phyloP scores from a whole-genome alignment of 495 filamentous ascomycete species.

The Margaritispora aquatica region DNA sequence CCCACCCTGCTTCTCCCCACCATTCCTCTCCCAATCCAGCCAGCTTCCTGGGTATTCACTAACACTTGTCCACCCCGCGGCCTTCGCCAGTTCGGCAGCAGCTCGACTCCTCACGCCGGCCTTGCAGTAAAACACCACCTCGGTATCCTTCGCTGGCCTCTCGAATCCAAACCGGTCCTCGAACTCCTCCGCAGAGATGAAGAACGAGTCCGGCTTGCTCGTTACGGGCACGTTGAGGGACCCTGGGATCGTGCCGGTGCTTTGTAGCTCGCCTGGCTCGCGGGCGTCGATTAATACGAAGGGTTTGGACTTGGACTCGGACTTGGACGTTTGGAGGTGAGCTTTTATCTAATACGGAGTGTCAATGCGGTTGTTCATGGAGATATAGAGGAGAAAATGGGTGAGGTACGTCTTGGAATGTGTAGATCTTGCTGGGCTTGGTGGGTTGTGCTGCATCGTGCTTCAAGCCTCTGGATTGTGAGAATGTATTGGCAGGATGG shows the following conservation, averaged over 20 bases:
- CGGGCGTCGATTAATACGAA: conserved; percentile 58
- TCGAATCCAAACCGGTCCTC: conserved; percentile 62
- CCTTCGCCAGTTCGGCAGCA: conserved; percentile 73
- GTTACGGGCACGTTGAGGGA: conserved; percentile 75
- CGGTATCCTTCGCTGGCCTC: conserved; percentile 46
- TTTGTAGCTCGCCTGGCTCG: conserved; percentile 68
- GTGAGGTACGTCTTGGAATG: conserved; percentile 36
- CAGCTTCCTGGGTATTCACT: conserved; percentile 87
- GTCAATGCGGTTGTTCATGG: background rate
- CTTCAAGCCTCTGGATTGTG: conserved; percentile 12
- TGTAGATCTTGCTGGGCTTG: conserved; percentile 35
- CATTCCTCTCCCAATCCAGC: conserved; percentile 75
- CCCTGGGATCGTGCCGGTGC: conserved; percentile 69
- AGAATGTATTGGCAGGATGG: background rate
- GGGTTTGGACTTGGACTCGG: no score
- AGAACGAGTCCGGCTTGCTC: conserved; percentile 69
- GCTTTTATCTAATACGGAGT: conserved; percentile 23
- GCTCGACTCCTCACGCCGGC: conserved; percentile 75
- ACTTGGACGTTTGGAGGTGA: conserved; percentile 22
- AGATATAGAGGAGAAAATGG: background rate
- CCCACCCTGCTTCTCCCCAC: conserved; percentile 37
- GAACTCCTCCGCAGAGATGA: conserved; percentile 71
- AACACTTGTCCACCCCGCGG: conserved; percentile 67
- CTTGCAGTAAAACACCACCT: conserved; percentile 89
- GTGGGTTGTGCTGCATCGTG: background rate